phyloP scores from a whole-genome alignment of 1,284 basidiomycete species.

The Vanrija sp. region DNA sequence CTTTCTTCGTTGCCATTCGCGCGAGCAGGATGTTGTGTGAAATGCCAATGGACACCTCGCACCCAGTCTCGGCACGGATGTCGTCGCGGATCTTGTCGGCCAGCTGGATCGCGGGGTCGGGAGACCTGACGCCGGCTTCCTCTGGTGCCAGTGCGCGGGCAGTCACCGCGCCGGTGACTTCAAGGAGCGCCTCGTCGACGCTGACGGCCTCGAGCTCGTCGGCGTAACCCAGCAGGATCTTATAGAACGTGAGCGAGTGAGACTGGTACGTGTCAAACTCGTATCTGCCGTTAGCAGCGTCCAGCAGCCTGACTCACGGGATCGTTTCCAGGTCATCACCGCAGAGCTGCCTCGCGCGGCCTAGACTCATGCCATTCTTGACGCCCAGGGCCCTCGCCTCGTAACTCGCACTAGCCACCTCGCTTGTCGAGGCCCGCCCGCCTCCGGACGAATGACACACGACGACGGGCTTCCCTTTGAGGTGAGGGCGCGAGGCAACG shows the following conservation, averaged over 20 bases:
- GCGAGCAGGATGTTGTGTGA: constrained; percentile 87
- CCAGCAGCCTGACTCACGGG: constrained; percentile 63
- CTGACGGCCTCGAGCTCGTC: constrained; percentile 93
- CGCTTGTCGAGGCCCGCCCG: constrained; percentile 70
- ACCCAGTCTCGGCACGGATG: constrained; percentile 70
- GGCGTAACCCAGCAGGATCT: constrained; percentile 79
- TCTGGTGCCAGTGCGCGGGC: constrained; percentile 42
- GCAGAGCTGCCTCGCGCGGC: constrained; percentile 74
- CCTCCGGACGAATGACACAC: constrained; percentile 86
- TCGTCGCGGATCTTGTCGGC: constrained; percentile 76
- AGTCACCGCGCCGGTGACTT: constrained; percentile 67
- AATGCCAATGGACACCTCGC: constrained; percentile 90
- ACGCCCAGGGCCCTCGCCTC: constrained; percentile 85
- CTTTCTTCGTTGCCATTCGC: constrained; percentile 80
- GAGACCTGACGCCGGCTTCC: constrained; percentile 16
- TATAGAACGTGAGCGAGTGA: constrained; percentile 81
- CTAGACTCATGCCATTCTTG: constrained; percentile 90
- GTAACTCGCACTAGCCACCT: constrained; percentile 92
- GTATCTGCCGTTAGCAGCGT: constrained; percentile 24
- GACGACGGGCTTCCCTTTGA: constrained; percentile 80
- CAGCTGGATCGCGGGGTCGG: constrained; percentile 61
- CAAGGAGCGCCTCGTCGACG: constrained; percentile 91
- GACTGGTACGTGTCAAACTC: constrained; percentile 68
- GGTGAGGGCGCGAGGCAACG: constrained; percentile 66
- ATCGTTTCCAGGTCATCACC: constrained; percentile 62